Conservation (phyloP, 257 asterid genomes). For the Salvia hispanica region DNA sequence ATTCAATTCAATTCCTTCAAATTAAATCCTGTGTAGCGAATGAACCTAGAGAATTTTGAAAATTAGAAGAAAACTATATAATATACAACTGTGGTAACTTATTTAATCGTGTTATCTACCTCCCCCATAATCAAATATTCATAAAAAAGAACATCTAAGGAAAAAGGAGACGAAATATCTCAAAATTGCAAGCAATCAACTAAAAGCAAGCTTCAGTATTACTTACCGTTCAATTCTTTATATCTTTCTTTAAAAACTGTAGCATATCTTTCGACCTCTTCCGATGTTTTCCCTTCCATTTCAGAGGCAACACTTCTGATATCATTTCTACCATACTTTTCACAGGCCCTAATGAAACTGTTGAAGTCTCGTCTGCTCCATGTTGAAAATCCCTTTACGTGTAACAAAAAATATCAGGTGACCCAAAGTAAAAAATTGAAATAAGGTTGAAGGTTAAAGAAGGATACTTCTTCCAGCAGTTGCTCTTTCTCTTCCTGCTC, state of each 20-base stretch:
- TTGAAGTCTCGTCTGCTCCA: conserved; percentile 98
- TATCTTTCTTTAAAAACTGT: conserved; percentile 88
- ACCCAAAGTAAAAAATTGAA: conserved; percentile 9
- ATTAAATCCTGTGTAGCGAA: too few relatives aligned
- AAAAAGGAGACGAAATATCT: conserved; percentile 9
- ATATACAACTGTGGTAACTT: not conserved
- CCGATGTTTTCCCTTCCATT: conserved; percentile 95
- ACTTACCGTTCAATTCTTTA: conserved; percentile 83
- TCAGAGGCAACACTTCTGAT: conserved; percentile 75
- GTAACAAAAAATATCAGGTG: conserved; percentile 21
- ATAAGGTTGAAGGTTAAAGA: conserved; percentile 17
- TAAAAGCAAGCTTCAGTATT: conserved; percentile 36
- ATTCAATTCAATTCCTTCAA: too few relatives aligned
- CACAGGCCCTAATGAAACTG: conserved; percentile 93
- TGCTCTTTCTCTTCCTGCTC: conserved; percentile 95
- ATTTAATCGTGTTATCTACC: not conserved
- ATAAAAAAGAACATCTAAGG: not conserved
- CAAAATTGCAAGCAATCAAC: not conserved
- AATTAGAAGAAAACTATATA: too few relatives aligned
- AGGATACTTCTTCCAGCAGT: conserved; percentile 74
- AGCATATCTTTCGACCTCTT: conserved; percentile 90
- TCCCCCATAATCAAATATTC: not conserved
- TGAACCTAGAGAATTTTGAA: too few relatives aligned
- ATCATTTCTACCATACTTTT: conserved; percentile 92
- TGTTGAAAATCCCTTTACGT: conserved; percentile 80